These are phyloP conservation scores for Serendipita indica DNA, from an alignment of 768 basidiomycete species.

Conservation along the genomic window DNA sequence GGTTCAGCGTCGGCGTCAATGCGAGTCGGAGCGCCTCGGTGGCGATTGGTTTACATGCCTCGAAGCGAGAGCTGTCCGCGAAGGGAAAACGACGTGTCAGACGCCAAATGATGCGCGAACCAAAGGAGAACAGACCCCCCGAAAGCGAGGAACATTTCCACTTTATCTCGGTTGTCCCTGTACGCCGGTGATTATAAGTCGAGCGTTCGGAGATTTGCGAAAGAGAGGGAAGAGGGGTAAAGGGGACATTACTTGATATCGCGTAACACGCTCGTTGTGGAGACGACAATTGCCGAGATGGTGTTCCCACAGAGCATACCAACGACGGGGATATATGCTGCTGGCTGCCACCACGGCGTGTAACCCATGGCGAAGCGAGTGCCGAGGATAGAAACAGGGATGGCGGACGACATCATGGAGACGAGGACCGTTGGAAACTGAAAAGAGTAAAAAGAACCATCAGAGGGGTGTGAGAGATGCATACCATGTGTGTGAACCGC, in stretches of 20 bases:
- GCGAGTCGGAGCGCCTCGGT: slow-evolving; percentile 67
- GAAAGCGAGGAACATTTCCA: slow-evolving; percentile 74
- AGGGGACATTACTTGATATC: slow-evolving; percentile 64
- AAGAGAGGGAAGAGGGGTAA: no score
- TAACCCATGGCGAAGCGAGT: slow-evolving; percentile 60
- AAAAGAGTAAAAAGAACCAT: slow-evolving; percentile 5
- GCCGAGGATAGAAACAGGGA: slow-evolving; percentile 67
- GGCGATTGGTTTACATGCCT: slow-evolving; percentile 69
- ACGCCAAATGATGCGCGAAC: no score
- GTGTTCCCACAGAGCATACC: slow-evolving; percentile 79
- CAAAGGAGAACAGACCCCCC: slow-evolving; percentile 35
- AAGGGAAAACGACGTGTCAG: no score
- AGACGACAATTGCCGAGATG: slow-evolving; percentile 60
- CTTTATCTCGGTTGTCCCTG: slow-evolving; percentile 72
- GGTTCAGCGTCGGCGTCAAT: slow-evolving; percentile 67
- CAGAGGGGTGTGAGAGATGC: slow-evolving; percentile 6
- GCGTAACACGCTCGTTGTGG: slow-evolving; percentile 53
- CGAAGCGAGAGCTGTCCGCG: slow-evolving; percentile 41
- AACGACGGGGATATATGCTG: slow-evolving; percentile 67
- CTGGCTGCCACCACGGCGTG: slow-evolving; percentile 69
- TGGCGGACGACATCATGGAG: slow-evolving; percentile 59
- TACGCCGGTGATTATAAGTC: neutral
- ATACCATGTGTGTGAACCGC: slow-evolving; percentile 59
- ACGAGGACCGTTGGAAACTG: slow-evolving; percentile 53
- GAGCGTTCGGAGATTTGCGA: neutral